Conservation (phyloP, 257 asterid genomes). For the Solanum dulcamara region DNA sequence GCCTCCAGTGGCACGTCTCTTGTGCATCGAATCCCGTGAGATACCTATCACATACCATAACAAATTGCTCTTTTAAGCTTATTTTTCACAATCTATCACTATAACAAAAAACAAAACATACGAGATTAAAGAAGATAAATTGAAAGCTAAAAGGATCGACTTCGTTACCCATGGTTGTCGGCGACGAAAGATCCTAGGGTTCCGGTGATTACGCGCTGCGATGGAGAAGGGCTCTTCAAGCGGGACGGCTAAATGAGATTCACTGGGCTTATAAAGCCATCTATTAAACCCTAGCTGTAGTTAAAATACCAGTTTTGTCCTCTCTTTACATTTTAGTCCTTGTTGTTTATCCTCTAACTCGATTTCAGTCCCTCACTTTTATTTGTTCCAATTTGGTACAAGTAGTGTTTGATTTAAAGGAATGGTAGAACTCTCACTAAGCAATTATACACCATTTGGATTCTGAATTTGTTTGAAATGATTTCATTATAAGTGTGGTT, state of each 20-base stretch:
- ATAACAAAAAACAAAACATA: neutral
- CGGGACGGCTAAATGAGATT: neutral
- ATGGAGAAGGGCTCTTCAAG: neutral
- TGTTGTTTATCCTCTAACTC: neutral
- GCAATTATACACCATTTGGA: too few species aligned
- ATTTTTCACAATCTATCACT: neutral
- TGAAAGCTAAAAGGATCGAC: neutral
- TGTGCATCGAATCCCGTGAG: conserved; percentile 1
- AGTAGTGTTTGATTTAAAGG: neutral
- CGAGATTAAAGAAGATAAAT: neutral
- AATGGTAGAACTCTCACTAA: neutral
- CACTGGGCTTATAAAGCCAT: neutral
- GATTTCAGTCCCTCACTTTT: neutral
- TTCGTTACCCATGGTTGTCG: neutral
- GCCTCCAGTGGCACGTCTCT: conserved; percentile 1
- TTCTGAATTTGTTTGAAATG: too few species aligned
- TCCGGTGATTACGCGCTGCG: neutral
- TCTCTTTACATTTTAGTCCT: neutral
- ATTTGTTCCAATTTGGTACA: neutral
- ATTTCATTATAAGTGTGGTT: neutral
- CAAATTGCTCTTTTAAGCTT: neutral
- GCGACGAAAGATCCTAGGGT: neutral
- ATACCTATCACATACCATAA: neutral
- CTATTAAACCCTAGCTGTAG: neutral
- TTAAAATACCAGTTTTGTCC: neutral